Conservation (phyloP, 2,329 filamentous ascomycete genomes). For the Penicillium griseofulvum region DNA sequence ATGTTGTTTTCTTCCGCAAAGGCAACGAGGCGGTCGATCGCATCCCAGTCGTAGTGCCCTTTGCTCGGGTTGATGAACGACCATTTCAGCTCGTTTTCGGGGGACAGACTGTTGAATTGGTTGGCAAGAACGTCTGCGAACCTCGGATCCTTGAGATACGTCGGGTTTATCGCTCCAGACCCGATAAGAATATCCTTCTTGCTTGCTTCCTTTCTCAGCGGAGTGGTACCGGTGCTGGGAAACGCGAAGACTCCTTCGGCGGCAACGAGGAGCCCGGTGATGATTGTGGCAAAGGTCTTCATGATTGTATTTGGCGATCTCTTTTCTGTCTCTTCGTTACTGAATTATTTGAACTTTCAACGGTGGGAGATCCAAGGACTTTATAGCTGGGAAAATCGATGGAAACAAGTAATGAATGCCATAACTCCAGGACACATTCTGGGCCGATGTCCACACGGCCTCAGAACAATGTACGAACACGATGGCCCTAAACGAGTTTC, state of each 20-base stretch:
- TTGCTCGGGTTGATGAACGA: conserved; percentile 7
- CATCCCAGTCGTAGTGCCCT: conserved; percentile 13
- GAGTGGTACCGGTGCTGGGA: neutral
- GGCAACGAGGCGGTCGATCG: conserved; percentile 5
- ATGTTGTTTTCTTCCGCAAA: conserved; percentile 11
- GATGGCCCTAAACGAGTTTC: neutral
- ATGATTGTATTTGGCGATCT: neutral
- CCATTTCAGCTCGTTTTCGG: conserved; percentile 16
- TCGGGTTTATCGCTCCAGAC: neutral
- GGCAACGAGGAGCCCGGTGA: neutral
- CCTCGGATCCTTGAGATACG: neutral
- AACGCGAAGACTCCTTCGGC: neutral
- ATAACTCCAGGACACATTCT: neutral
- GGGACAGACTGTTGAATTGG: conserved; percentile 13
- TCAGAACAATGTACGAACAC: neutral
- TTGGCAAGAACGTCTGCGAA: conserved; percentile 8
- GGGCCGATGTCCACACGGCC: too few relatives aligned
- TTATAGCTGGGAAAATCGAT: neutral
- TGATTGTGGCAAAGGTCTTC: neutral
- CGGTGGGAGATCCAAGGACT: neutral
- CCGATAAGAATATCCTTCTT: neutral
- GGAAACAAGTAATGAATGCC: too few relatives aligned
- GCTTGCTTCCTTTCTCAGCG: neutral
- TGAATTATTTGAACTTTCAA: neutral
- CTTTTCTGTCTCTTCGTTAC: neutral